Evolutionary conservation across 2,329 filamentous ascomycete genomes (phyloP), one percentile per base, ranked within the genome.

Genomic region (Exophiala viscosa): DNA sequence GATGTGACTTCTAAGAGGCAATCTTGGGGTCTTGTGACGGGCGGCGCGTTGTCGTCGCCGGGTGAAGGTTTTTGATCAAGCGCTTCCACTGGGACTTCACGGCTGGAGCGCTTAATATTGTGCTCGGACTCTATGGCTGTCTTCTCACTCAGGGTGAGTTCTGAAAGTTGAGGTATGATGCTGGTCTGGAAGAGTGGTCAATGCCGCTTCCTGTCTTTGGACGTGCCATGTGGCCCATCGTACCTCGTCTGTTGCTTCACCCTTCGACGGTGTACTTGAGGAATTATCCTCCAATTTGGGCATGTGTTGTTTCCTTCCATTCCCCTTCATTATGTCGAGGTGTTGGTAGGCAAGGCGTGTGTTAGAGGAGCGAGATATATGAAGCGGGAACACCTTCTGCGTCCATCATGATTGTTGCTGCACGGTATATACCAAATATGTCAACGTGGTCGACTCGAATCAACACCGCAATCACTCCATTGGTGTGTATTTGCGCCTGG

Each of bases 1-100:
- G 40, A 36, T 15, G 31, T 13, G 5, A 67, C 62, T 62, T 83
- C 76, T 14, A 84, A 42, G 8, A 54, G 70, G 20, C 76, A 76
- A 39, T 80, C 75, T 4, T 78, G 78, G 3, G 77, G 76, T 61
- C 83, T 79, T 0, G 79, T 76, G 18, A 81, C 81, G 1, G 83
- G 75, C 5, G 77, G 78, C 11, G 31, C 18, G 10, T 41, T 20
- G 8, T 18, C 32, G 36, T 40, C 18, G 35, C 15, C 18, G 38
- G 13, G n/a, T n/a, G 17, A 11, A 18, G 38, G 17, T 2, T 7
- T 42, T 13, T 18, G 8, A 31, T 13, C 8, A 23, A n/a, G 38
- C 17, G 38, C 13, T 20, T 40, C 38, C 7, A 5, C 14, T 9
- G 38, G 2, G 38, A 40, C 5, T 10, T 14, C 9, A 15, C 3